Evolutionary conservation across 192 early-diverging fungal genomes (phyloP).

Genomic region (Allomyces javanicus): DNA sequence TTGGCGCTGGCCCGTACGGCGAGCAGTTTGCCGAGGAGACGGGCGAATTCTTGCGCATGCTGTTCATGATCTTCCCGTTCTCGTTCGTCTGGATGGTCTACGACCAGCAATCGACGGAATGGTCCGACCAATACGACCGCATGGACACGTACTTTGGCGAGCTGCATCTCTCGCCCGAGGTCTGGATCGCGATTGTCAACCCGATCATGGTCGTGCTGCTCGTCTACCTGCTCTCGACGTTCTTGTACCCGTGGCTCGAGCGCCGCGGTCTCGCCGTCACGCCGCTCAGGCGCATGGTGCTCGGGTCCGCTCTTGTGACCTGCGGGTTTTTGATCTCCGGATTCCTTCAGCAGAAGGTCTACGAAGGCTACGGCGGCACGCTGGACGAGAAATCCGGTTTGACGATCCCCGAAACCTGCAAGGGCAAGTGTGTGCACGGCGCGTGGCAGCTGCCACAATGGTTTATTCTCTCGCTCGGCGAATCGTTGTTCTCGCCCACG

Average conservation of each 20-base stretch:
- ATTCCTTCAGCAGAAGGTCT: background rate
- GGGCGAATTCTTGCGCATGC: conserved; percentile 10
- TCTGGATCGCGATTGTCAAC: background rate
- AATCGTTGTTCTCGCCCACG: conserved; percentile 32
- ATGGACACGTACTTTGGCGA: background rate
- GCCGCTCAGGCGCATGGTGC: background rate
- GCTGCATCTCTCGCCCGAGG: background rate
- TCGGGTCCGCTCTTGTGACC: background rate
- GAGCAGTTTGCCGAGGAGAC: conserved; percentile 19
- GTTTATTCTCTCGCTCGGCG: conserved; percentile 33
- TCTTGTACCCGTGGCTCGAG: background rate
- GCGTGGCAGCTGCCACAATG: conserved; percentile 24
- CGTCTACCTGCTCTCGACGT: background rate
- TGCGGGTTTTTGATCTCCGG: background rate
- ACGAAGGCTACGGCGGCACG: background rate
- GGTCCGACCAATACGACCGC: conserved; percentile 4
- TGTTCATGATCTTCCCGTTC: conserved; percentile 11
- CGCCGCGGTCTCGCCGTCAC: background rate
- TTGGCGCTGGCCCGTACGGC: background rate
- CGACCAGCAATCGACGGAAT: conserved; percentile 4
- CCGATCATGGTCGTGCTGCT: background rate
- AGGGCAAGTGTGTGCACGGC: background rate
- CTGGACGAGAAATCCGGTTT: background rate
- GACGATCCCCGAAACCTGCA: background rate
- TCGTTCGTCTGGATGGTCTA: conserved; percentile 10